Conservation (phyloP, 228 moss, liverwort and hornwort species). For the Sphagnum fallax region DNA sequence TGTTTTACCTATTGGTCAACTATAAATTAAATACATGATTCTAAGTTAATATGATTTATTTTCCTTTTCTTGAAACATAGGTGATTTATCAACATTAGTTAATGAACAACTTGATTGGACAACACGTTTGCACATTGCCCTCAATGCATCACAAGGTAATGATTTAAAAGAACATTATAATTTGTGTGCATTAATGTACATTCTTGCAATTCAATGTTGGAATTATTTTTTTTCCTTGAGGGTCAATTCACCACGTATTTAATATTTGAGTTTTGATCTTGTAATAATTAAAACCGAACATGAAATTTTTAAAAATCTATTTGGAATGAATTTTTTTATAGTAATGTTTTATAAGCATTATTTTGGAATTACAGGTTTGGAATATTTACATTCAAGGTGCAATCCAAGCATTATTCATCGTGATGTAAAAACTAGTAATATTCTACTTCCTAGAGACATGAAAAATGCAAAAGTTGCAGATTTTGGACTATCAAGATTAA, state of each 20-base stretch:
- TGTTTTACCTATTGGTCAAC: too few species aligned
- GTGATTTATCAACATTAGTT: background rate
- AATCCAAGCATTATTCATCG: slow-evolving; percentile 11
- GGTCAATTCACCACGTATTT: too few species aligned
- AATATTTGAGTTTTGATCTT: too few species aligned
- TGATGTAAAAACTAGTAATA: slow-evolving; percentile 9
- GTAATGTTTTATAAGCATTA: background rate
- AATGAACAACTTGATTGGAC: slow-evolving; percentile 5
- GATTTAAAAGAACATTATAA: background rate
- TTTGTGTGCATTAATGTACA: background rate
- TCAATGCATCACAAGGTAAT: slow-evolving; percentile 12
- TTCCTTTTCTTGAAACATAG: too few species aligned
- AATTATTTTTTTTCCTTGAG: background rate
- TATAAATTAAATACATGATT: too few species aligned
- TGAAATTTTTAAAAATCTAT: too few species aligned
- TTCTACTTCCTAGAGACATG: slow-evolving; percentile 5
- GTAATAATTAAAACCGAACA: too few species aligned
- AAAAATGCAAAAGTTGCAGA: slow-evolving; percentile 9
- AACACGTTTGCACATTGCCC: slow-evolving; percentile 5
- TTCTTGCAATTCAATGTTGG: background rate
- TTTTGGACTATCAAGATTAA: slow-evolving; percentile 11
- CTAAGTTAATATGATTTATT: too few species aligned
- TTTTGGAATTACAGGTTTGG: slow-evolving; percentile 7
- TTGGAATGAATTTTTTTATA: too few species aligned
- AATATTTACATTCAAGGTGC: slow-evolving; percentile 8